Evolutionary conservation across 208 protist species (phyloP).

Genomic region (Wallacemonas sp.): DNA sequence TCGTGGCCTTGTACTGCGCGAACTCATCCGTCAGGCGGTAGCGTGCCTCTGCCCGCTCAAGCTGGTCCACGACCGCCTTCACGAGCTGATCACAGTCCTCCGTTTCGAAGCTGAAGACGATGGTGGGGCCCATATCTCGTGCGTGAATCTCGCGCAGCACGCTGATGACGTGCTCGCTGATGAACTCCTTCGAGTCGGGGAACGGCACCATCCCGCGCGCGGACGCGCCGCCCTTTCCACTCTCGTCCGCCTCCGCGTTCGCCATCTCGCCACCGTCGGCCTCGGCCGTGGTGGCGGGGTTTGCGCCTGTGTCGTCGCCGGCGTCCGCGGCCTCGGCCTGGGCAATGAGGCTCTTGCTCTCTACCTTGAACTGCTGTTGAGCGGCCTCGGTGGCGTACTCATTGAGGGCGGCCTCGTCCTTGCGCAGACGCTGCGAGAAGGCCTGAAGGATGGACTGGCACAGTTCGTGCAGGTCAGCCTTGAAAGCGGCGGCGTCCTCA

Average conservation of each 20-base stretch:
- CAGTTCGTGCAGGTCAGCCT: conserved; percentile 41
- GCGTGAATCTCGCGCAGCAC: conserved; percentile 88
- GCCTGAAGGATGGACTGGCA: conserved; percentile 53
- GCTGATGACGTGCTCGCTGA: conserved; percentile 76
- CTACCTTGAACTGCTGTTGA: conserved; percentile 18
- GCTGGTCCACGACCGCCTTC: conserved; percentile 64
- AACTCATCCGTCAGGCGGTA: conserved; percentile 90
- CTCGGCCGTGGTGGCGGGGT: background rate
- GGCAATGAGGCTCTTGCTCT: background rate
- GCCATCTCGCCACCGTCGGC: background rate
- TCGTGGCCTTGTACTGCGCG: conserved; percentile 55
- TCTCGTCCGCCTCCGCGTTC: background rate
- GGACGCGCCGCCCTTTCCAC: background rate
- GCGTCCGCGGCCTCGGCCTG: background rate
- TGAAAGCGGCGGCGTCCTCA: conserved; percentile 45
- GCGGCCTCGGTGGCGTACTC: conserved; percentile 49
- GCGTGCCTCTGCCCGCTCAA: conserved; percentile 74
- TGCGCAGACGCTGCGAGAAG: conserved; percentile 75
- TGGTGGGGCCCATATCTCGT: conserved; percentile 84
- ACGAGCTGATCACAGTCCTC: conserved; percentile 87
- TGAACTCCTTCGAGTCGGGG: conserved; percentile 83
- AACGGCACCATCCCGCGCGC: conserved; percentile 25
- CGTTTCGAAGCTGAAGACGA: conserved; percentile 92
- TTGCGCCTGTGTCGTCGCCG: background rate
- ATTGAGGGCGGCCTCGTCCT: conserved; percentile 67